Evolutionary conservation across 495 filamentous ascomycete species (phyloP).

Genomic region (Penicillium robsamsonii): DNA sequence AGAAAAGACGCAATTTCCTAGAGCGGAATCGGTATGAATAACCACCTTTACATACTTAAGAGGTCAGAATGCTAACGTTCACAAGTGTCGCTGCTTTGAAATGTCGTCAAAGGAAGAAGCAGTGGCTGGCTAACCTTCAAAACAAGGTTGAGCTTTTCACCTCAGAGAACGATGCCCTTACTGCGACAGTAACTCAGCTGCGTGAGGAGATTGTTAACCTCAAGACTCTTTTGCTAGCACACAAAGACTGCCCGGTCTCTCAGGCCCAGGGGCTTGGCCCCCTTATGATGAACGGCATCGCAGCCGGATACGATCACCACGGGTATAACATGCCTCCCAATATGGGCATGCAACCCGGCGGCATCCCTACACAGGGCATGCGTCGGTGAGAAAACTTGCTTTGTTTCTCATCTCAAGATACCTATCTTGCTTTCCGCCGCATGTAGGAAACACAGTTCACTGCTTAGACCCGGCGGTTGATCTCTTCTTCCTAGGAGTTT

Average conservation of each 20-base stretch:
- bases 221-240: conserved; percentile 87
- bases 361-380: conserved; percentile 41
- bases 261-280: conserved; percentile 78
- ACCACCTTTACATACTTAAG: not conserved
- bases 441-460: conserved; percentile 12
- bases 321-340: conserved; percentile 37
- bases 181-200: conserved; percentile 74
- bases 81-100: conserved; percentile 94
- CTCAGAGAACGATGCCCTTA: conserved; percentile 85
- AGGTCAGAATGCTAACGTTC: conserved; percentile 19
- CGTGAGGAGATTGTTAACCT: conserved; percentile 94
- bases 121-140: conserved; percentile 96
- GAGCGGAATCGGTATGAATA: conserved; percentile 88
- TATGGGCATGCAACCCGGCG: conserved; percentile 44
- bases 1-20: conserved; percentile 97
- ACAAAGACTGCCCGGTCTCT: conserved; percentile 95
- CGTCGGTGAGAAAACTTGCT: conserved; percentile 24
- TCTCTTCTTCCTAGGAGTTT: conserved; percentile 15
- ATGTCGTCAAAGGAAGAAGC: conserved; percentile 97
- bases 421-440: conserved; percentile 7
- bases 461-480: conserved; percentile 25
- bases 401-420: conserved; percentile 10
- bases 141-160: conserved; percentile 90
- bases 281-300: conserved; percentile 61
- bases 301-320: conserved; percentile 38